Conservation (phyloP, 345 rosid species). For the Rhizophora mangle region DNA sequence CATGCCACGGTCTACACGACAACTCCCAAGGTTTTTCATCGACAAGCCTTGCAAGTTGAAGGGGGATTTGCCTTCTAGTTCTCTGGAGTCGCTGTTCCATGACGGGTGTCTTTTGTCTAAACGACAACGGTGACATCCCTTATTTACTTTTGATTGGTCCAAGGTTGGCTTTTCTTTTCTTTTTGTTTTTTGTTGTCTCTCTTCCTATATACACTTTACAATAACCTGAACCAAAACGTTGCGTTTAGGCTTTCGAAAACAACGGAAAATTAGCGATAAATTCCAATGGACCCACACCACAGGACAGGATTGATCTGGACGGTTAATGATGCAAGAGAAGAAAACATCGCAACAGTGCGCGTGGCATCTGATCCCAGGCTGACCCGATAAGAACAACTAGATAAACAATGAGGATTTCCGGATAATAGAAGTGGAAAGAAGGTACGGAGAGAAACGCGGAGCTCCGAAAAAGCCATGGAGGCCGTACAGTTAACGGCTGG, state of each 20-base stretch:
- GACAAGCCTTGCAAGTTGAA: conserved; percentile 23
- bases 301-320: background rate
- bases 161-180: no score
- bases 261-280: no score
- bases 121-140: background rate
- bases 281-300: no score
- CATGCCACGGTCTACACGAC: conserved; percentile 69
- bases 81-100: background rate
- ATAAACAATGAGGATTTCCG: background rate
- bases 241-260: no score
- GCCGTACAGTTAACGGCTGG: conserved; percentile 41
- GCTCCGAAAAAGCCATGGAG: conserved; percentile 36
- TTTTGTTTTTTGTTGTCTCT: no score
- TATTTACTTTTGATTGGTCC: no score
- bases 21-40: conserved; percentile 69
- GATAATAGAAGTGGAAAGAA: background rate
- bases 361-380: background rate
- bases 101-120: background rate
- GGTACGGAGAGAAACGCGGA: background rate
- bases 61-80: background rate
- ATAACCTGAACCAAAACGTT: no score
- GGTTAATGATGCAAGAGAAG: background rate
- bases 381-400: background rate
- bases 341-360: background rate
- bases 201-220: no score